Conservation (phyloP, 805 yeast genomes). For the Starmerella floris region DNA sequence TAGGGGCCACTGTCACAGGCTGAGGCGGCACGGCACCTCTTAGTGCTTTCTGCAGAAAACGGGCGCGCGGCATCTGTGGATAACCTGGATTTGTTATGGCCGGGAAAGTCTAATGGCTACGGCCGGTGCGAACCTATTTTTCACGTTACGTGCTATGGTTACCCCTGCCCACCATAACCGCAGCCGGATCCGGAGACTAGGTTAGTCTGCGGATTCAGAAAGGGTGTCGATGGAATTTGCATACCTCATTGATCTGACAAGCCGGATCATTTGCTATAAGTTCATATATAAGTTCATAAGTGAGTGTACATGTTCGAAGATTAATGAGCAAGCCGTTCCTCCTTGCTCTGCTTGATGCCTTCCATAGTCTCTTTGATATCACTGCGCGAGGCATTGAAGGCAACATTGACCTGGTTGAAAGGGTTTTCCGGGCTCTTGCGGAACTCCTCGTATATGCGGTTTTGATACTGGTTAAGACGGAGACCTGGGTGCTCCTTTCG, state of each 20-base stretch:
- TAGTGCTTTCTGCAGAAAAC: slow-evolving; percentile 18
- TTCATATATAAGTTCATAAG: background rate
- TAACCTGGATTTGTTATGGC: too few relatives aligned
- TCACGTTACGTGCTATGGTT: slow-evolving; percentile 2
- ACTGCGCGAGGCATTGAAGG: slow-evolving; percentile 45
- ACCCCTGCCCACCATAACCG: too few relatives aligned
- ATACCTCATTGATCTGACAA: too few relatives aligned
- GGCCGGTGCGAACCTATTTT: slow-evolving; percentile 7
- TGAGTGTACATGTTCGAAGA: background rate
- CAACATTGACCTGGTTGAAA: slow-evolving; percentile 59
- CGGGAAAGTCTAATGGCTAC: too few relatives aligned
- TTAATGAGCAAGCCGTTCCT: slow-evolving; percentile 26
- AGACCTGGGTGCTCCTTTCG: slow-evolving; percentile 69
- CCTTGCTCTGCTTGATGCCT: slow-evolving; percentile 39
- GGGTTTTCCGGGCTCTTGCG: slow-evolving; percentile 72
- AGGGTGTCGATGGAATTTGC: too few relatives aligned
- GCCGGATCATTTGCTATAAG: too few relatives aligned
- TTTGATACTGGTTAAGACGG: slow-evolving; percentile 64
- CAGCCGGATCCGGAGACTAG: too few relatives aligned
- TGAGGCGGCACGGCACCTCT: slow-evolving; percentile 19
- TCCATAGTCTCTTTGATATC: slow-evolving; percentile 38
- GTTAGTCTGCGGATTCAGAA: too few relatives aligned
- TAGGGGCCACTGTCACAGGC: slow-evolving; percentile 15
- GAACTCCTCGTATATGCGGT: slow-evolving; percentile 63
- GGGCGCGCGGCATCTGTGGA: slow-evolving; percentile 20